A percentile compares a stretch with the other conserved stretches of the same genome.
phyloP scores from a whole-genome alignment of 495 filamentous ascomycete species.

The Aspergillus affinis region DNA sequence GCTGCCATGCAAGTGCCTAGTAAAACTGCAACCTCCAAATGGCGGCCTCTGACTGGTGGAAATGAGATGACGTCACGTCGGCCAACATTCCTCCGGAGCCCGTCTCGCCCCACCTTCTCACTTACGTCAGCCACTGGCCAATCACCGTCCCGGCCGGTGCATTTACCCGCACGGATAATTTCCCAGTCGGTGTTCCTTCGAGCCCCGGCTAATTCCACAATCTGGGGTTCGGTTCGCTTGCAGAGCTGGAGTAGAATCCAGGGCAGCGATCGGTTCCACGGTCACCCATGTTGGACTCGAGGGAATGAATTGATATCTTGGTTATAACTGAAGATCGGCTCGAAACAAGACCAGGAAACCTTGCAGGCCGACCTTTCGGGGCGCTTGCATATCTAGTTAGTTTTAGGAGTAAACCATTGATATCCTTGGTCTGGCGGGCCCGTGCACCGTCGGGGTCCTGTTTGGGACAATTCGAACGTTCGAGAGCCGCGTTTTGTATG shows the following conservation, averaged over 20 bases:
- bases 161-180: neutral
- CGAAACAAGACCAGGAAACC: too few relatives aligned
- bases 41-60: neutral
- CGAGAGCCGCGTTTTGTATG: too few relatives aligned
- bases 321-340: too few relatives aligned
- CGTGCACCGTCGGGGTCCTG: neutral
- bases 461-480: neutral
- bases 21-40: too few relatives aligned
- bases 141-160: neutral
- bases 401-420: too few relatives aligned
- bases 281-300: too few relatives aligned
- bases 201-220: neutral
- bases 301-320: too few relatives aligned
- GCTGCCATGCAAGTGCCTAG: too few relatives aligned
- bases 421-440: too few relatives aligned
- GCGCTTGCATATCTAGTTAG: too few relatives aligned
- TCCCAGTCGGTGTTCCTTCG: neutral
- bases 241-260: neutral
- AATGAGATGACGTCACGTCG: neutral
- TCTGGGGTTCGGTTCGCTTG: neutral
- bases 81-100: neutral
- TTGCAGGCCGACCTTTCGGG: too few relatives aligned
- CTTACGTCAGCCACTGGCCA: neutral
- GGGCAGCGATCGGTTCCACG: neutral
- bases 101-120: neutral